Evolutionary conservation across 139 green algal genomes (phyloP).

Genomic region (Tetraselmis striata): DNA sequence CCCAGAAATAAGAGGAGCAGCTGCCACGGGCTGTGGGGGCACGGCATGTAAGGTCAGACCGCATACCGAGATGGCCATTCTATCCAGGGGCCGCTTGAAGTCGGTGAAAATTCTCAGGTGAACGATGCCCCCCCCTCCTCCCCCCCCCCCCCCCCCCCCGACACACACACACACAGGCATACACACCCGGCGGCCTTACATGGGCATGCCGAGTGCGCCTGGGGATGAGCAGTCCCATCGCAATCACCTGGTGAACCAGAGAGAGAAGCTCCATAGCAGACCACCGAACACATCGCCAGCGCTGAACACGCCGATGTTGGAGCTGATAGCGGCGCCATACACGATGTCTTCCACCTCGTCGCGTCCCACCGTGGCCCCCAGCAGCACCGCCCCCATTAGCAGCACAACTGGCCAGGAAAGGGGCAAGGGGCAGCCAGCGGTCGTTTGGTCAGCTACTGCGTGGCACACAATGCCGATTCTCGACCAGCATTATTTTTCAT

Average conservation of each 20-base stretch:
- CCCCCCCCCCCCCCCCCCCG: too few species aligned
- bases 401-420: neutral
- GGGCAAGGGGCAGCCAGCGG: neutral
- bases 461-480: neutral
- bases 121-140: too few species aligned
- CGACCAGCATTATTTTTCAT: too few species aligned
- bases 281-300: constrained; percentile 36
- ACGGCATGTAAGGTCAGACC: too few species aligned
- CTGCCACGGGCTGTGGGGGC: constrained; percentile 51
- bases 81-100: too few species aligned
- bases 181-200: too few species aligned
- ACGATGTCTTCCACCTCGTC: neutral
- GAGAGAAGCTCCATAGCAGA: constrained; percentile 40
- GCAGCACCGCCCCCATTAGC: neutral
- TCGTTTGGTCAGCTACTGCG: neutral
- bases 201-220: too few species aligned
- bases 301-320: neutral
- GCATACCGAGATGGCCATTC: too few species aligned
- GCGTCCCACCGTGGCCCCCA: neutral
- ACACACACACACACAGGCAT: too few species aligned
- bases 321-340: neutral
- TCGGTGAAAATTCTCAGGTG: too few species aligned
- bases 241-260: constrained; percentile 47
- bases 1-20: constrained; percentile 75
- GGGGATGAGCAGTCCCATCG: too few species aligned